Conservation (phyloP, 345 rosid genomes). For the Salix brachista region DNA sequence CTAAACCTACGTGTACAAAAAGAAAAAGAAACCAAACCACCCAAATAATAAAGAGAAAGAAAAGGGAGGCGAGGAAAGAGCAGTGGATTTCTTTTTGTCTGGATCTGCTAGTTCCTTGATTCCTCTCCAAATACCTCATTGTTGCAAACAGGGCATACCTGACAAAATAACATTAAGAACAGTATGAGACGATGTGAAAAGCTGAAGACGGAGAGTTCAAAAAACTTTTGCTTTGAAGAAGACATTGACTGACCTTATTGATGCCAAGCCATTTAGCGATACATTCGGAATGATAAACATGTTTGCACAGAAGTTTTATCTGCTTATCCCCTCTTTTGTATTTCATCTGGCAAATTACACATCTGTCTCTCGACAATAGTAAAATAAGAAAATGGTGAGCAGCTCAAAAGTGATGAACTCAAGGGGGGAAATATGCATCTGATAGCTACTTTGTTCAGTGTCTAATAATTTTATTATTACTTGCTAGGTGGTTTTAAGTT, state of each 20-base stretch:
- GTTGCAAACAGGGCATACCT: constrained; percentile 70
- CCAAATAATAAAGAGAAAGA: background rate
- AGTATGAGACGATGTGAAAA: background rate
- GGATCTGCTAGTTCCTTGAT: constrained; percentile 27
- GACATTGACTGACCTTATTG: constrained; percentile 46
- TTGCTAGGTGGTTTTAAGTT: background rate
- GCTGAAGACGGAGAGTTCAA: background rate
- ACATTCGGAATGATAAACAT: constrained; percentile 60
- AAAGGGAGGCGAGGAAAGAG: background rate
- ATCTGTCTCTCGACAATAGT: constrained; percentile 32
- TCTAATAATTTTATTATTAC: background rate
- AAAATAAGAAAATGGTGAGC: background rate
- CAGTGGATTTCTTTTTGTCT: constrained; percentile 1
- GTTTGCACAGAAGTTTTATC: constrained; percentile 58
- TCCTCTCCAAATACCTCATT: constrained; percentile 48
- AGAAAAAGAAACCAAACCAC: background rate
- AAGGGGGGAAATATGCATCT: background rate
- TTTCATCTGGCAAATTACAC: constrained; percentile 64
- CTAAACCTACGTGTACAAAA: constrained; percentile 29
- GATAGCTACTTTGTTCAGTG: background rate
- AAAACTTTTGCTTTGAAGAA: background rate
- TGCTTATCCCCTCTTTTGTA: constrained; percentile 58
- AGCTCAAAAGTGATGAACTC: background rate
- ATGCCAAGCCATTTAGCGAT: constrained; percentile 64
- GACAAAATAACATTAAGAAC: constrained; percentile 6